phyloP scores from a whole-genome alignment of 106 monocot species.

The Phalaenopsis aphrodite region DNA sequence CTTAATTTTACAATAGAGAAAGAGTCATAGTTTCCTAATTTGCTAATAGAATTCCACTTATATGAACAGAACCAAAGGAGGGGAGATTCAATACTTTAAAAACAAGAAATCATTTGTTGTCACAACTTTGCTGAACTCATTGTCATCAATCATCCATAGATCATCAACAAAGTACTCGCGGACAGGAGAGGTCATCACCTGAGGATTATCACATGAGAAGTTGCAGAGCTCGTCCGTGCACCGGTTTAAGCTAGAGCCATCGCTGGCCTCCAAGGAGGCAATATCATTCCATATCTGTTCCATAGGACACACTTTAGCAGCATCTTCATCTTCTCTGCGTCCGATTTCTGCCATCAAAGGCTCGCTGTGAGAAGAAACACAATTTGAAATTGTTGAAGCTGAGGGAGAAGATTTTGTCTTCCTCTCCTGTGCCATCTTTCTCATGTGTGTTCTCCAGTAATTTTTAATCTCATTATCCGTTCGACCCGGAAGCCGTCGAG shows the following conservation, averaged over 20 bases:
- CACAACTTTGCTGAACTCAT: neutral
- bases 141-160: constrained; percentile 1
- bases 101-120: neutral
- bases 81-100: neutral
- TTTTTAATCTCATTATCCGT: constrained; percentile 79
- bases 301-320: constrained; percentile 16
- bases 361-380: neutral
- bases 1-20: constrained; percentile 6
- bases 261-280: constrained; percentile 4
- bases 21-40: neutral
- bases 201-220: neutral
- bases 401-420: constrained; percentile 7
- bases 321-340: neutral
- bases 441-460: constrained; percentile 65
- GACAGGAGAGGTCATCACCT: neutral
- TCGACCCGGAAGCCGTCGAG: constrained; percentile 49
- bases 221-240: neutral
- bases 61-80: neutral
- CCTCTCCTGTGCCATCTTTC: constrained; percentile 35
- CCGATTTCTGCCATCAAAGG: neutral
- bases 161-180: neutral
- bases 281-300: constrained; percentile 62
- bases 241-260: neutral
- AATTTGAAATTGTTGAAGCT: neutral
- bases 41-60: neutral